Evolutionary conservation across 2,329 filamentous ascomycete genomes (phyloP).

Genomic region (Chaetomium sp.): DNA sequence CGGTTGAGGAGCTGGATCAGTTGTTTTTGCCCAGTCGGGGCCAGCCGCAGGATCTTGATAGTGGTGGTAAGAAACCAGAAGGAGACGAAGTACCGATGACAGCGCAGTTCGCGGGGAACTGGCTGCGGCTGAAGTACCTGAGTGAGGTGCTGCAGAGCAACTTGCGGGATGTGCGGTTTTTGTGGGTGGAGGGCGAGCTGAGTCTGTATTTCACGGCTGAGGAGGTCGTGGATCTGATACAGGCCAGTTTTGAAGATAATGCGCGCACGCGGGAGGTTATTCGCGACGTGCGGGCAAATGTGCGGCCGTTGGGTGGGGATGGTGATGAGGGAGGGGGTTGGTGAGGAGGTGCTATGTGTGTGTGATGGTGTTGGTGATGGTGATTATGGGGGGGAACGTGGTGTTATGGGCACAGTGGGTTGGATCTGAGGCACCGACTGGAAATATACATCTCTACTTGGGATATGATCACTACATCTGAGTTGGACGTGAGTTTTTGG

Average conservation of each 20-base stretch:
- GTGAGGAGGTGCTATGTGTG: no score
- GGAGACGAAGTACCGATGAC: slow-evolving; percentile 45
- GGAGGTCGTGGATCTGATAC: slow-evolving; percentile 57
- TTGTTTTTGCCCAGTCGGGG: slow-evolving; percentile 47
- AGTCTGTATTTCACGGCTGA: slow-evolving; percentile 55
- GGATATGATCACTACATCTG: no score
- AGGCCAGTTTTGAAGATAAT: slow-evolving; percentile 60
- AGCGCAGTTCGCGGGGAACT: slow-evolving; percentile 53
- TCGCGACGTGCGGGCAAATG: slow-evolving; percentile 49
- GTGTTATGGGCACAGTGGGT: no score
- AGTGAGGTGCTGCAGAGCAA: slow-evolving; percentile 61
- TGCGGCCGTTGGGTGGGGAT: slow-evolving; percentile 32
- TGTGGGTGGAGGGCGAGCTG: slow-evolving; percentile 61
- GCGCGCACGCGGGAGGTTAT: slow-evolving; percentile 51
- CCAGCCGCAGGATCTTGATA: slow-evolving; percentile 9
- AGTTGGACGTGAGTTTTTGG: no score
- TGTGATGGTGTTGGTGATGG: no score
- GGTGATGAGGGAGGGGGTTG: neutral
- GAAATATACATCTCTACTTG: no score
- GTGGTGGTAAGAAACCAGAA: neutral
- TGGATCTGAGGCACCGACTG: no score
- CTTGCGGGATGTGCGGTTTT: slow-evolving; percentile 53
- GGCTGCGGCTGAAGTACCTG: slow-evolving; percentile 59
- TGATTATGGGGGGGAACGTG: no score
- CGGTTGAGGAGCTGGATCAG: slow-evolving; percentile 52